phyloP scores from a whole-genome alignment of 352 stramenopile genomes.

The Pseudoperonospora humuli region DNA sequence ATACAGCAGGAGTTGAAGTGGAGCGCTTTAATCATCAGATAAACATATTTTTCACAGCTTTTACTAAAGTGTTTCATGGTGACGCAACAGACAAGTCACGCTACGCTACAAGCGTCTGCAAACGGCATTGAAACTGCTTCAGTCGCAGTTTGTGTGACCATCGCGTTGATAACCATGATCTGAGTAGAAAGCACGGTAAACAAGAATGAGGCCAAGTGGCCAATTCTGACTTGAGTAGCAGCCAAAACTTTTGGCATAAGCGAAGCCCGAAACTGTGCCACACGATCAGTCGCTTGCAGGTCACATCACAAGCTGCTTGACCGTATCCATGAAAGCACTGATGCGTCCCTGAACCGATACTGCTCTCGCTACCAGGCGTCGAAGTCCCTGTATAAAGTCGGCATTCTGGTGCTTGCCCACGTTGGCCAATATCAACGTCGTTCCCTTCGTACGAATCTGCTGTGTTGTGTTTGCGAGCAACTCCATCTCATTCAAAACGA shows the following conservation, averaged over 20 bases:
- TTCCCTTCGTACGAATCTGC: conserved; percentile 59
- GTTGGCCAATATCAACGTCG: conserved; percentile 50
- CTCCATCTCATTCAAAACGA: conserved; percentile 47
- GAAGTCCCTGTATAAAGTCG: conserved; percentile 35
- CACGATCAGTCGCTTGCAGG: neutral
- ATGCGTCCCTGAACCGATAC: conserved; percentile 47
- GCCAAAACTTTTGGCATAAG: neutral
- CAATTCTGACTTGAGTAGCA: conserved; percentile 3
- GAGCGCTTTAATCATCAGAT: too few relatives aligned
- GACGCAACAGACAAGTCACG: conserved; percentile 8
- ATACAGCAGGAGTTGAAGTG: too few relatives aligned
- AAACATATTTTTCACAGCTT: too few relatives aligned
- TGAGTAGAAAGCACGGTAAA: conserved; percentile 14
- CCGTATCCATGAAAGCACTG: conserved; percentile 24
- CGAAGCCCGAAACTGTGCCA: neutral
- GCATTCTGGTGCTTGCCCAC: conserved; percentile 31
- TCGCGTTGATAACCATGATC: conserved; percentile 6
- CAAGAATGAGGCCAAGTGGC: conserved; percentile 7
- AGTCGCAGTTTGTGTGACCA: conserved; percentile 6
- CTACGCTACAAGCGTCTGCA: conserved; percentile 9
- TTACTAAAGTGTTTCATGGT: too few relatives aligned
- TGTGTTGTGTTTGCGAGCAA: conserved; percentile 47
- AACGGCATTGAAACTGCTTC: conserved; percentile 13
- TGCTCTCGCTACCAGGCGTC: conserved; percentile 43
- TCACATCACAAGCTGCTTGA: conserved; percentile 19